Evolutionary conservation across 2,329 filamentous ascomycete species (phyloP).

Genomic region (Colletotrichum karsti): DNA sequence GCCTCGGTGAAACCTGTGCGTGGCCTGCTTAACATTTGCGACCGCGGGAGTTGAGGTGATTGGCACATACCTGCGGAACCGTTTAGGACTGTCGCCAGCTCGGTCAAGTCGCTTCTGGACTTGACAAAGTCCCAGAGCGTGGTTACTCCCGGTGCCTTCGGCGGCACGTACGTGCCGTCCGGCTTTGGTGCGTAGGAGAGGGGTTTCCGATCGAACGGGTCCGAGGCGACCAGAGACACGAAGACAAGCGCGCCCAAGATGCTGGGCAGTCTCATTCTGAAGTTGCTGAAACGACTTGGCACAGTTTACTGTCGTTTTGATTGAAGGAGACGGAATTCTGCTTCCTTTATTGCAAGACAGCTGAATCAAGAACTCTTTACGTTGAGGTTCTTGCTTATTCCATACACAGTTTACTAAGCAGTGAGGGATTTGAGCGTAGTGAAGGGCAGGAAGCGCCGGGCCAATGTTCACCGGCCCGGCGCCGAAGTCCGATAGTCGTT

Average conservation of each 20-base stretch:
- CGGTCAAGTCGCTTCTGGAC: not conserved
- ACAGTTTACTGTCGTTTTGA: too few relatives aligned
- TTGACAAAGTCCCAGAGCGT: slow-evolving; percentile 13
- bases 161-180: not conserved
- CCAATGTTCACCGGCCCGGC: not conserved
- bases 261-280: not conserved
- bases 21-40: not conserved
- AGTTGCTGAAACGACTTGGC: too few relatives aligned
- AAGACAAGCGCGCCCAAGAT: not conserved
- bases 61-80: slow-evolving; percentile 16
- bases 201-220: not conserved
- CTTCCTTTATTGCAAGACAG: too few relatives aligned
- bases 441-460: not conserved
- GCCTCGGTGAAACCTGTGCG: slow-evolving; percentile 36
- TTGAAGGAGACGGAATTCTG: too few relatives aligned
- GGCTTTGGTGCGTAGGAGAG: not conserved
- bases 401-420: not conserved
- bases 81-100: not conserved
- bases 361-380: too few relatives aligned
- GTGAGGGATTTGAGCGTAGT: rapidly evolving
- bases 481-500: not conserved
- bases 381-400: not conserved
- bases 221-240: not conserved
- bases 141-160: not conserved
- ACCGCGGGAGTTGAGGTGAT: not conserved